Evolutionary conservation across 495 filamentous ascomycete genomes (phyloP).

Genomic region (Neurospora sp.): DNA sequence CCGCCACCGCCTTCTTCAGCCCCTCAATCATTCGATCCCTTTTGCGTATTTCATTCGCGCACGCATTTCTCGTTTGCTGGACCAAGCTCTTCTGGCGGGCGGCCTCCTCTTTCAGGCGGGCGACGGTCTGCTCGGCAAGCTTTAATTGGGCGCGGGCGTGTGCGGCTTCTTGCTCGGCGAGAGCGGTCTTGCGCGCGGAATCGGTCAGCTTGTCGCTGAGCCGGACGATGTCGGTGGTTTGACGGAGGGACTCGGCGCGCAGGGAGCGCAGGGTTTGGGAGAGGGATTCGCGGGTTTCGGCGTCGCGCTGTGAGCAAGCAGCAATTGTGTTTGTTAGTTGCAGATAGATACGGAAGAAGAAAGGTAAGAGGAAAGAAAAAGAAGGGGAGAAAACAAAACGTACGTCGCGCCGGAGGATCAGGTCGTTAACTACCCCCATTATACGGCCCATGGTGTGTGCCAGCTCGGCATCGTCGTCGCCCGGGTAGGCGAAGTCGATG

Average conservation of each 20-base stretch:
- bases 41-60: slow-evolving; percentile 86
- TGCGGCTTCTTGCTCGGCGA: slow-evolving; percentile 64
- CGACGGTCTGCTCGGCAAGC: slow-evolving; percentile 57
- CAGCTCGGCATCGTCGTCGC: slow-evolving; percentile 50
- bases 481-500: slow-evolving; percentile 75
- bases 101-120: slow-evolving; percentile 69
- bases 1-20: slow-evolving; percentile 67
- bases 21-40: slow-evolving; percentile 80
- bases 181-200: slow-evolving; percentile 60
- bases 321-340: too few species aligned
- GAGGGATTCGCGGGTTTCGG: slow-evolving; percentile 70
- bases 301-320: too few species aligned
- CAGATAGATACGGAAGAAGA: too few species aligned
- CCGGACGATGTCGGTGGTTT: slow-evolving; percentile 46
- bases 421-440: slow-evolving; percentile 87
- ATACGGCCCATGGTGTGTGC: slow-evolving; percentile 70
- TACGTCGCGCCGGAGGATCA: slow-evolving; percentile 76
- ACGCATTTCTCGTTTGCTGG: slow-evolving; percentile 72
- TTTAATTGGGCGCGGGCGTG: slow-evolving; percentile 57
- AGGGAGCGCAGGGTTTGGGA: slow-evolving; percentile 69
- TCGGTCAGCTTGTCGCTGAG: slow-evolving; percentile 64
- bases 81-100: slow-evolving; percentile 64
- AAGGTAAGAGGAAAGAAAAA: neutral
- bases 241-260: slow-evolving; percentile 58
- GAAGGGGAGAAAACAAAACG: slow-evolving; percentile 17